Evolutionary conservation across 257 asterid genomes (phyloP).

Genomic region (Forsythia suspensa): DNA sequence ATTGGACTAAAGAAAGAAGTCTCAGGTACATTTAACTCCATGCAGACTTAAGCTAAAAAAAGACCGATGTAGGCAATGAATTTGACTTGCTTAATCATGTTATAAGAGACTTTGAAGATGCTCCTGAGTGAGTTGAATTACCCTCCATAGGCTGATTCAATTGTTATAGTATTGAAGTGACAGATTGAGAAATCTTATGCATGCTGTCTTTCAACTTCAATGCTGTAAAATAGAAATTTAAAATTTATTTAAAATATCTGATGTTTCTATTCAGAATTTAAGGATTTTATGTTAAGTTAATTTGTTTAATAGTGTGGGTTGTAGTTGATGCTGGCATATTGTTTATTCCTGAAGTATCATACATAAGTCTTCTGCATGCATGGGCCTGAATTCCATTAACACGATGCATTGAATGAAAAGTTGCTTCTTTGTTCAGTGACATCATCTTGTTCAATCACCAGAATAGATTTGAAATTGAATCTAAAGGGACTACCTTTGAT

Average conservation of each 20-base stretch:
- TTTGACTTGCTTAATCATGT: background rate
- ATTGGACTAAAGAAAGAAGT: slow-evolving; percentile 12
- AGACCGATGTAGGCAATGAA: background rate
- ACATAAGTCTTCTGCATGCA: background rate
- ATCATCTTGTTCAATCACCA: background rate
- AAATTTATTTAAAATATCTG: background rate
- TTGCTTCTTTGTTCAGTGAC: background rate
- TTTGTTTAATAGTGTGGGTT: background rate
- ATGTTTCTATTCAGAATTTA: background rate
- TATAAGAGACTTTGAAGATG: background rate
- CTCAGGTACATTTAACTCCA: background rate
- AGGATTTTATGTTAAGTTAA: background rate
- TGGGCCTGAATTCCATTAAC: background rate
- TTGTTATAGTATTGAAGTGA: background rate
- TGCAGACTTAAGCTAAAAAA: background rate
- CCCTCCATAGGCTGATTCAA: background rate
- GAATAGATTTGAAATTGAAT: background rate
- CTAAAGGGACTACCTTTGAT: background rate
- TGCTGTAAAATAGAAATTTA: background rate
- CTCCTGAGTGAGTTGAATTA: background rate
- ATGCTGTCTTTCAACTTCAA: background rate
- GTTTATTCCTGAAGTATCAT: background rate
- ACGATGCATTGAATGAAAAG: background rate
- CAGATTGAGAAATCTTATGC: background rate
- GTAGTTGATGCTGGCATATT: background rate